Evolutionary conservation across 2,329 filamentous ascomycete genomes (phyloP), one percentile per base, ranked within the genome.

Genomic region (Emergomyces orientalis): DNA sequence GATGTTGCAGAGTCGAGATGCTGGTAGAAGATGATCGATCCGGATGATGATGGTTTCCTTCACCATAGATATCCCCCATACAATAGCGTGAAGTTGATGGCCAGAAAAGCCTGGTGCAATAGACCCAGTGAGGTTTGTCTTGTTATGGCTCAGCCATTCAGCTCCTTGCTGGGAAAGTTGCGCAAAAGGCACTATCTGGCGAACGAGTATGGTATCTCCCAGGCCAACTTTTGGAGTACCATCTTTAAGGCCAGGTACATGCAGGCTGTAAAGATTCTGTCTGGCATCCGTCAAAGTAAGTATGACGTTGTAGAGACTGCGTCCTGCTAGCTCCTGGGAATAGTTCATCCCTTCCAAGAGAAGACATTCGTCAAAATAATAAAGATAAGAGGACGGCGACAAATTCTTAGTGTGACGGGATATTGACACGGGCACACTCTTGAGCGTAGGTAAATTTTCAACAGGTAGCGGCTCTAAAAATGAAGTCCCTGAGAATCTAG

Each of bases 71-170:
- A 71, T 56, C 6, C 65, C 68, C 63, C 66, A 67, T 1, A 72
- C 69, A 39, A 68, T 59, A 25, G 70, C 69, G 62, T 64, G 64
- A 54, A 68, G 63, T 60, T 71, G 65, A 22, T 65, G 63, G 27
- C 70, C 70, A 14, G 65, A 67, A 64, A 71, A 72, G 1, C 66
- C 69, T 11, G 69, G 69, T 19, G 68, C 67, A 34, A 67, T 60
- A 5, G 63, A 60, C 27, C 69, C 65, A 1, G 62, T 63, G 7
- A 66, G 61, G 9, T 61, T 62, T 37, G 64, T 64, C 41, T 64
- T 60, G 59, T 67, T 66, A 19, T 63, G 58, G 11, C 59, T 58
- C 49, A 68, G 58, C 68, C 68, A 69, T 43, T 62, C 58, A 17
- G 59, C 62, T 30, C 66, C 67, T 22, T 63, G 64, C 30, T 62